phyloP scores from a whole-genome alignment of 2,329 filamentous ascomycete genomes.

The Diplodia corticola region DNA sequence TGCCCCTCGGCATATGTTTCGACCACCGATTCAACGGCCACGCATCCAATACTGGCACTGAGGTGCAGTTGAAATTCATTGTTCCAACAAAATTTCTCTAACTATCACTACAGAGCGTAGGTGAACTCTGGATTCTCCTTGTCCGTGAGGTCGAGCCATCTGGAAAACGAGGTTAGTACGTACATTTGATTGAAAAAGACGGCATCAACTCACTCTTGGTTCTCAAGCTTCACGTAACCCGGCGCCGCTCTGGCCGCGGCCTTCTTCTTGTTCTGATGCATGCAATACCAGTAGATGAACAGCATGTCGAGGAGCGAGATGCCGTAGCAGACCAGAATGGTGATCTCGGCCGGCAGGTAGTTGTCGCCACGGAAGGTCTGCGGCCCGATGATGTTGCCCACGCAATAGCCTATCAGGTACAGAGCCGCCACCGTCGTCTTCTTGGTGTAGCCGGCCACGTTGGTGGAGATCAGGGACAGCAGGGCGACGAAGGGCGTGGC shows the following conservation, averaged over 20 bases:
- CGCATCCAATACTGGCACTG: background rate
- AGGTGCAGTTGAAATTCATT: background rate
- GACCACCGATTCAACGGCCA: background rate
- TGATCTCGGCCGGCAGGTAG: slow-evolving; percentile 65
- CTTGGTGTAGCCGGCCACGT: slow-evolving; percentile 61
- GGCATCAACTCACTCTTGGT: slow-evolving; percentile 57
- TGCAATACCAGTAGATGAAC: slow-evolving; percentile 66
- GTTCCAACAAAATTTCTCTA: background rate
- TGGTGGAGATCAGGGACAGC: slow-evolving; percentile 63
- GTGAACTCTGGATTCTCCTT: slow-evolving; percentile 64
- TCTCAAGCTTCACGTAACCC: slow-evolving; percentile 62
- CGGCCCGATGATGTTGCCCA: slow-evolving; percentile 47
- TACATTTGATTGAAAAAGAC: background rate
- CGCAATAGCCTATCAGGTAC: slow-evolving; percentile 53
- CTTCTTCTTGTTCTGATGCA: slow-evolving; percentile 61
- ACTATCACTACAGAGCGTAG: slow-evolving; percentile 52
- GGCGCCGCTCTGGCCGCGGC: slow-evolving; percentile 52
- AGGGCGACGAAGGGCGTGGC: slow-evolving; percentile 65
- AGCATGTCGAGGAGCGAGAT: slow-evolving; percentile 55
- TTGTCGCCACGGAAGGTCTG: slow-evolving; percentile 50
- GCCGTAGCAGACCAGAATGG: slow-evolving; percentile 61
- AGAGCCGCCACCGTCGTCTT: slow-evolving; percentile 57
- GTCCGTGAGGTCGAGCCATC: slow-evolving; percentile 64
- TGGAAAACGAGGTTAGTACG: slow-evolving; percentile 24
- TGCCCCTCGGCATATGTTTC: background rate